Conservation (phyloP, 2,329 filamentous ascomycete genomes). For the Arthroderma uncinatum region DNA sequence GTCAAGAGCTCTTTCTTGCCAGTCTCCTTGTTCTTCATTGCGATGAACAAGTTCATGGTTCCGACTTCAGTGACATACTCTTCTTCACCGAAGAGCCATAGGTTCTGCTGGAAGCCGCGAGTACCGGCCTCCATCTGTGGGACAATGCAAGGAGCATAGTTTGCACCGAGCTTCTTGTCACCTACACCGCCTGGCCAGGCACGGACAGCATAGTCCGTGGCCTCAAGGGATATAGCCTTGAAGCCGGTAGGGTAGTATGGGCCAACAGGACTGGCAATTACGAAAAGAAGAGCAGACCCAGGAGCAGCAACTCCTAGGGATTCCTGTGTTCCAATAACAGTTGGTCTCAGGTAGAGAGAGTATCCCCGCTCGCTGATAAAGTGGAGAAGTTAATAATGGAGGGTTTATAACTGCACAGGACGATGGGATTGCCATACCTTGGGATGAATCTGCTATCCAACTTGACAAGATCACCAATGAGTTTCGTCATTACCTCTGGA, state of each 20-base stretch:
- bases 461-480: constrained; percentile 69
- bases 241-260: constrained; percentile 98
- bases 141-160: constrained; percentile 98
- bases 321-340: constrained; percentile 92
- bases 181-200: constrained; percentile 97
- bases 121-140: constrained; percentile 85
- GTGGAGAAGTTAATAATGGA: neutral
- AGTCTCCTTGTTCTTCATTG: constrained; percentile 71
- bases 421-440: constrained; percentile 37
- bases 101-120: constrained; percentile 92
- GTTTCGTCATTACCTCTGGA: constrained; percentile 58
- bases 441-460: constrained; percentile 87
- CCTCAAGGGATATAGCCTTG: constrained; percentile 91
- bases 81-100: constrained; percentile 94
- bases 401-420: neutral
- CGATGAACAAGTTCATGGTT: constrained; percentile 97
- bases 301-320: constrained; percentile 90
- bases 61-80: constrained; percentile 95
- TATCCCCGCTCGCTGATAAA: constrained; percentile 56
- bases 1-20: constrained; percentile 88
- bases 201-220: constrained; percentile 90
- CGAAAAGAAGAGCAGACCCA: constrained; percentile 79
- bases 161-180: constrained; percentile 96
- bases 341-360: constrained; percentile 89
- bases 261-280: constrained; percentile 92